Conservation (phyloP, 768 basidiomycete species). For the Boletus pseudopeckii region DNA sequence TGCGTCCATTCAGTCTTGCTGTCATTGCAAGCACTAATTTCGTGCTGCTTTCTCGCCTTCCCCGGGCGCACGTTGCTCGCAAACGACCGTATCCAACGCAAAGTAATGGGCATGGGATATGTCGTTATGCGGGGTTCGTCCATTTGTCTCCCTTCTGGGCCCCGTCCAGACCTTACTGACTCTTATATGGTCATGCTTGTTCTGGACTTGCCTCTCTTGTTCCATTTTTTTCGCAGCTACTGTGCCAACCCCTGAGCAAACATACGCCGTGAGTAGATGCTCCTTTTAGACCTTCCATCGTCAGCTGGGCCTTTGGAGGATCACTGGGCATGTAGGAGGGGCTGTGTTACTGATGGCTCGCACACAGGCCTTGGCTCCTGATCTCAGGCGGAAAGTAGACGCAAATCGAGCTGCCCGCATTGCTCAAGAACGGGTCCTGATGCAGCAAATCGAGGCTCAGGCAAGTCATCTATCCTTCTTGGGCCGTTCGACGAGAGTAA, state of each 20-base stretch:
- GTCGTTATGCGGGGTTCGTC: slow-evolving; percentile 55
- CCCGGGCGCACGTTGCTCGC: not conserved
- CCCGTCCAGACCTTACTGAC: not conserved
- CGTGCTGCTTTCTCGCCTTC: not conserved
- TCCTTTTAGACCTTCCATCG: not conserved
- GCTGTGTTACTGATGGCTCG: not conserved
- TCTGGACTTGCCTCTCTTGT: not conserved
- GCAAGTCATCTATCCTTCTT: slow-evolving; percentile 32
- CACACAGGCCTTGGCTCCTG: slow-evolving; percentile 58
- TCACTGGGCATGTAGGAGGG: not conserved
- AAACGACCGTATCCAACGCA: slow-evolving; percentile 1
- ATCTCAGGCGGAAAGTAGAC: slow-evolving; percentile 62
- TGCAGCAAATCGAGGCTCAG: slow-evolving; percentile 51
- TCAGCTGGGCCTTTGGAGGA: not conserved
- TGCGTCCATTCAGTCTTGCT: slow-evolving; percentile 33
- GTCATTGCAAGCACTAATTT: slow-evolving; percentile 6
- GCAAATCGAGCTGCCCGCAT: slow-evolving; percentile 50
- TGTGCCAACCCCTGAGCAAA: slow-evolving; percentile 35
- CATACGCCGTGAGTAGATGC: slow-evolving; percentile 30
- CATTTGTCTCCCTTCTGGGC: slow-evolving; percentile 7
- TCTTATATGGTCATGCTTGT: slow-evolving; percentile 4
- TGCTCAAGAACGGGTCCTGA: slow-evolving; percentile 51
- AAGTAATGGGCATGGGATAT: slow-evolving; percentile 59
- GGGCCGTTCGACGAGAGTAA: slow-evolving; percentile 3
- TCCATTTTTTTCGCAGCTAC: slow-evolving; percentile 25